Base-by-base conservation (phyloP, 768 basidiomycete genomes). In the Sistotremastrum niveocremeum region DNA sequence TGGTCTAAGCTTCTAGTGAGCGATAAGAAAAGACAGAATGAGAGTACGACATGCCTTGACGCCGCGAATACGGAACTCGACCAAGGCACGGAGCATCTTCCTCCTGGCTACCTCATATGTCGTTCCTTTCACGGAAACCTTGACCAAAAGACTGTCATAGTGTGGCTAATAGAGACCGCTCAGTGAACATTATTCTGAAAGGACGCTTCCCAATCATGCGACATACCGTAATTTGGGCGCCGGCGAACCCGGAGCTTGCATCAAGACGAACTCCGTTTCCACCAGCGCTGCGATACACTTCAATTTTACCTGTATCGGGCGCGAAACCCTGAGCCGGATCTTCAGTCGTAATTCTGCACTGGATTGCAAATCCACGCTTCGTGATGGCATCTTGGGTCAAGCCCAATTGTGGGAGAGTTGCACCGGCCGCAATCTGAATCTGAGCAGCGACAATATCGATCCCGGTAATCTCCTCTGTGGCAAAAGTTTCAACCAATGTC, bases 371-470 rank as follows among this genome's bases (percentile, higher is more conserved):
- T 34, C 95, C 95, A 49, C 95, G 84, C 65, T 88, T 90, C 50
- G 81, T 82, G 62, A 99, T 90, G 45, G 89, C 84, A 31, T 98
- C 93, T 64, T 98, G 95, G 3, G 86, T 88, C 43, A 99, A 71
- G 46, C 95, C 95, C 51, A 98, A 82, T 60, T 95, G 90, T 6
- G 89, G 81, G 39, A 98, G 78, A 39, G 91, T 86, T 5, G 93
- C 95, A 45, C 95, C 95, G 43, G 91, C 95, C n/a, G 94, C 94
- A 56, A 99, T 97, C 67, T 98, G 95, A 54, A 99, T 98, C 65
- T 98, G 95, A 12, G 95, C 95, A 46, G 95, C 95, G 37, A 98
- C 91, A 52, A 99, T 94, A 60, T 99, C 95, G 62, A 98, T 91
- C 43, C 95, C 95, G 50, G 95, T 98, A 58, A 99, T 99, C 61